phyloP scores from a whole-genome alignment of 768 basidiomycete genomes.

The Phylloporus arenicola region DNA sequence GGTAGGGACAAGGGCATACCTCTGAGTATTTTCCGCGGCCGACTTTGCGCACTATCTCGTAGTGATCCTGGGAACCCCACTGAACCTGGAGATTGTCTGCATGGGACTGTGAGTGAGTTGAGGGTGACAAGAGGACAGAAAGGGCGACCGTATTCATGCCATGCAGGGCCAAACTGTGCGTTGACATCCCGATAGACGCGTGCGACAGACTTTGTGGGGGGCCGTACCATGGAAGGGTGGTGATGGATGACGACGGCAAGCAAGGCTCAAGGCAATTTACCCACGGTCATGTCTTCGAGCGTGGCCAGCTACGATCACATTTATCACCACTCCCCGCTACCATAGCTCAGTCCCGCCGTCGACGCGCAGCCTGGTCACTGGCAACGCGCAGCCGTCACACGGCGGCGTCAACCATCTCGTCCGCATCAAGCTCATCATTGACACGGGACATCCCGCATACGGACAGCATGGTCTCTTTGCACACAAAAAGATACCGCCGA shows the following conservation, averaged over 20 bases:
- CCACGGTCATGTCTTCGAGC: slow-evolving; percentile 28
- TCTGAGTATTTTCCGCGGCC: slow-evolving; percentile 95
- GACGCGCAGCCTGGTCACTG: slow-evolving; percentile 36
- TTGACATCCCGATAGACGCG: slow-evolving; percentile 90
- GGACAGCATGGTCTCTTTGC: slow-evolving; percentile 84
- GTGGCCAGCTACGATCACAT: slow-evolving; percentile 55
- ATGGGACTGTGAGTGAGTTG: slow-evolving; percentile 12
- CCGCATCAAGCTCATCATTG: slow-evolving; percentile 52
- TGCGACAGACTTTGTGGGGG: slow-evolving; percentile 71
- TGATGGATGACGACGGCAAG: slow-evolving; percentile 3
- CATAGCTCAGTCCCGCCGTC: slow-evolving; percentile 52
- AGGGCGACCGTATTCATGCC: slow-evolving; percentile 89
- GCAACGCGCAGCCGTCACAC: slow-evolving; percentile 21
- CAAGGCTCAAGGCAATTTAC: slow-evolving; percentile 19
- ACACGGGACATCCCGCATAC: slow-evolving; percentile 61
- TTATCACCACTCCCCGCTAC: slow-evolving; percentile 46
- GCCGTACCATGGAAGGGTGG: slow-evolving; percentile 55
- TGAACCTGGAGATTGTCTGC: slow-evolving; percentile 94
- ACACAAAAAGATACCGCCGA: slow-evolving; percentile 58
- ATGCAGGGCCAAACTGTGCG: slow-evolving; percentile 77
- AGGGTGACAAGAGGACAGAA: neutral
- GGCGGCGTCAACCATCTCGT: slow-evolving; percentile 35
- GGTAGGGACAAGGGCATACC: slow-evolving; percentile 39
- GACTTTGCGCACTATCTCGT: slow-evolving; percentile 95
- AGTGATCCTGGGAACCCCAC: slow-evolving; percentile 96